Base-by-base conservation (phyloP, 2,329 filamentous ascomycete species). In the Shiraia bambusicola region DNA sequence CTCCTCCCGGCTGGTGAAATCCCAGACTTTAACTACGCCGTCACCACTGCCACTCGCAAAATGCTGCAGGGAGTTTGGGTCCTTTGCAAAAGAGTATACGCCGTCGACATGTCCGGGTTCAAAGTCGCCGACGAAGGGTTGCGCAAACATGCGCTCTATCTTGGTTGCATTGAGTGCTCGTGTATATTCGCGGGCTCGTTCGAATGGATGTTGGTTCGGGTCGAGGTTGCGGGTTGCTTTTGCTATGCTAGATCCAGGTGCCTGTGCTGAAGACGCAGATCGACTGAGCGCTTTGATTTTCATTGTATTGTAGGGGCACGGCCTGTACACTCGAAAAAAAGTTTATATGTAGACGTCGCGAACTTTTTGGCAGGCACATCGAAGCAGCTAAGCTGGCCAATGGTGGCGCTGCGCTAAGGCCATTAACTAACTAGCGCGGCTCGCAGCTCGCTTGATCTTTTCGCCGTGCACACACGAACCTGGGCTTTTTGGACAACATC, bases 11-110 rank as follows among this genome's bases (percentile, higher is more conserved):
- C 77, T 84, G 7, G 83, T 80, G 55, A 93, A 73, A 69, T 94
- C 86, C 90, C 90, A 95, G 25, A 93, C 86, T 71, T 98, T 98
- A 43, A 98, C 81, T 8, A 96, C 83, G 52, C 93, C 92, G 69
- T 98, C 93, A 50, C 91, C 65, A 37, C 62, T 66, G 24, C 65
- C 65, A 33, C 55, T 61, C 12, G 65, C 65, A 32, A 76, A 72
- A 35, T 69, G 67, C 37, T 75, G 71, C 19, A 76, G 61, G 2
- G 70, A 69, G 27, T 70, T 67, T 2, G 73, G 73, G 47, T 76
- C 74, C 43, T 75, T 75, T 10, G 73, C 72, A 29, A 76, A 69
- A 9, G 62, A 69, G 56, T 76, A 77, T 12, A 77, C 73, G 36
- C 93, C 93, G 62, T 98, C 93, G 41, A 96, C 88, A 71, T 98